Evolutionary conservation across 805 yeast genomes (phyloP).

Genomic region (Lipomyces mesembrius): DNA sequence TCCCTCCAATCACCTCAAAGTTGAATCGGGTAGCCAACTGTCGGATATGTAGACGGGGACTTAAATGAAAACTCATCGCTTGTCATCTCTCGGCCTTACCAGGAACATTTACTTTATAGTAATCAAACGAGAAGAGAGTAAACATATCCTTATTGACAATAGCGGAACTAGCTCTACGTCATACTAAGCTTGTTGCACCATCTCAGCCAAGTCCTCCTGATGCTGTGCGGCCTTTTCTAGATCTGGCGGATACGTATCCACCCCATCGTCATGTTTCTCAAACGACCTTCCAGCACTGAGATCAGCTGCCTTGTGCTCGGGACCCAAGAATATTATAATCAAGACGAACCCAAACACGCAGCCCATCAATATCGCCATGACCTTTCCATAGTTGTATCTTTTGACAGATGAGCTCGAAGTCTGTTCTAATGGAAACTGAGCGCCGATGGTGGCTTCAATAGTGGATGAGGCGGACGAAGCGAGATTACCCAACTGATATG

Average conservation of each 20-base stretch:
- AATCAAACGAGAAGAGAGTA: too few species aligned
- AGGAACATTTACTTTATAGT: too few species aligned
- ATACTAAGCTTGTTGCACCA: too few species aligned
- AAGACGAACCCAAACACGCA: slow-evolving; percentile 62
- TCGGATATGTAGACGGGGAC: too few species aligned
- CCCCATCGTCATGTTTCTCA: slow-evolving; percentile 9
- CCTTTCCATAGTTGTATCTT: slow-evolving; percentile 66
- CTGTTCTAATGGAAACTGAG: slow-evolving; percentile 50
- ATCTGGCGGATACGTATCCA: neutral
- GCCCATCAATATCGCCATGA: slow-evolving; percentile 71
- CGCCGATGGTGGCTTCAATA: slow-evolving; percentile 67
- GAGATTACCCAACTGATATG: slow-evolving; percentile 74
- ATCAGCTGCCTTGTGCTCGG: slow-evolving; percentile 40
- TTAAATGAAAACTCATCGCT: too few species aligned
- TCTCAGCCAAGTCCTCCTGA: neutral
- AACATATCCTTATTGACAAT: too few species aligned
- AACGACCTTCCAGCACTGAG: slow-evolving; percentile 2
- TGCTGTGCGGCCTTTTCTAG: neutral
- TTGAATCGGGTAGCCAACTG: too few species aligned
- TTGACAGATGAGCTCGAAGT: slow-evolving; percentile 13
- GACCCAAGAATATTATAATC: slow-evolving; percentile 59
- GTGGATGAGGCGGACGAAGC: slow-evolving; percentile 74
- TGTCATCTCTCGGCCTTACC: too few species aligned
- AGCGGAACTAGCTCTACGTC: too few species aligned
- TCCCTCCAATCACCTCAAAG: too few species aligned